Evolutionary conservation across 139 green algal genomes (phyloP).

Genomic region (Chlorella vulgaris): DNA sequence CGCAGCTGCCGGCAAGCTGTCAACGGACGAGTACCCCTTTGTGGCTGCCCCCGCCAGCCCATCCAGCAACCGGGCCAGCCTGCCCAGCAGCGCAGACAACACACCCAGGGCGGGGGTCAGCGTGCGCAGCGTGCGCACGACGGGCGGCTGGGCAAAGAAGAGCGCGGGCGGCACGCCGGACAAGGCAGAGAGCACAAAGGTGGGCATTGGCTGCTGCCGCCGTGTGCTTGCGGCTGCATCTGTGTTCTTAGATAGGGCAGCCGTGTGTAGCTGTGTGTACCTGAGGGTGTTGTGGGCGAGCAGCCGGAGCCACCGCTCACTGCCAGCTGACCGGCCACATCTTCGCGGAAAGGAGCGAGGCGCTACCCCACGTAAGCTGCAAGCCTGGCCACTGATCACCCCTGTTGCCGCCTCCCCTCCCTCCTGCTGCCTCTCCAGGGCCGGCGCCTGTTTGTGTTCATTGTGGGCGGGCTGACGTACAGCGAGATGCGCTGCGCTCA

Average conservation of each 20-base stretch:
- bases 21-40: slow-evolving; percentile 80
- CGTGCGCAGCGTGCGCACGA: slow-evolving; percentile 46
- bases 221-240: too few species aligned
- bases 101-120: slow-evolving; percentile 22
- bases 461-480: slow-evolving; percentile 85
- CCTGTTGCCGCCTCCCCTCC: neutral
- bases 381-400: too few species aligned
- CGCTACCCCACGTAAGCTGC: too few species aligned
- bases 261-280: too few species aligned
- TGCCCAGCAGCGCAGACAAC: slow-evolving; percentile 14
- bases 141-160: slow-evolving; percentile 51
- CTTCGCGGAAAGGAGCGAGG: too few species aligned
- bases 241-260: too few species aligned
- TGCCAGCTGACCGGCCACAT: too few species aligned
- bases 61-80: neutral
- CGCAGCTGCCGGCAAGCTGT: slow-evolving; percentile 55
- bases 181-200: slow-evolving; percentile 5
- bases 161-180: slow-evolving; percentile 1
- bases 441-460: slow-evolving; percentile 82
- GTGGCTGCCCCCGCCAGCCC: slow-evolving; percentile 51
- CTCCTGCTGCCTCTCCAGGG: slow-evolving; percentile 6
- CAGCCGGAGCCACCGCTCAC: too few species aligned
- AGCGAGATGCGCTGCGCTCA: slow-evolving; percentile 88
- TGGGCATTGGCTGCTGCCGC: neutral
- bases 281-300: too few species aligned